phyloP scores from a whole-genome alignment of 2,329 filamentous ascomycete species.

The Sclerotinia trifoliorum region DNA sequence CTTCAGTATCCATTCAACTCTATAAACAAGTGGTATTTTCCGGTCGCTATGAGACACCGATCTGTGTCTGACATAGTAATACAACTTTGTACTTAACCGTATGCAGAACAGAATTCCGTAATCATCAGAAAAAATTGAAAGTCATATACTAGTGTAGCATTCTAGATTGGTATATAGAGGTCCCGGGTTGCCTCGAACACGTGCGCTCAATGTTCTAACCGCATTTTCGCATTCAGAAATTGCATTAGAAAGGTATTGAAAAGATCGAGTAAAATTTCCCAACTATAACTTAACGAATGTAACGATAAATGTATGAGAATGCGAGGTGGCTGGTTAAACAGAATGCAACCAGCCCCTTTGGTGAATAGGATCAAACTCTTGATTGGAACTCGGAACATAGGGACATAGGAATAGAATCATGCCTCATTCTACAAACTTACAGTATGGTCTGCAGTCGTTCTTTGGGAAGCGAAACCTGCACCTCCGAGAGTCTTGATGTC shows the following conservation, averaged over 20 bases:
- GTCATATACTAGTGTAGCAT: neutral
- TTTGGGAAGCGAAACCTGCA: conserved; percentile 79
- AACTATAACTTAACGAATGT: neutral
- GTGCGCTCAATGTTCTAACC: neutral
- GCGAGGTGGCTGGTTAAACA: neutral
- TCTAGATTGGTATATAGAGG: neutral
- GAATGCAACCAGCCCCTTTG: neutral
- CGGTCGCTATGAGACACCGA: neutral
- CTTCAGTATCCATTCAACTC: neutral
- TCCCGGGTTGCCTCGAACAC: neutral
- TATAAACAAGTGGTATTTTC: neutral
- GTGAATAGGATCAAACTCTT: neutral
- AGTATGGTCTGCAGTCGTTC: conserved; percentile 55
- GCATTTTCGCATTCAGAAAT: neutral
- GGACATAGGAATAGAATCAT: neutral
- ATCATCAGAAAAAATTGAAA: neutral
- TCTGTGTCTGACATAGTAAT: conserved; percentile 2
- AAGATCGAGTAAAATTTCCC: neutral
- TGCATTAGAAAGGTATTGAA: neutral
- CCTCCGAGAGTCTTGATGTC: conserved; percentile 75
- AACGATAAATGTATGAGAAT: neutral
- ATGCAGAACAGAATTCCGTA: neutral
- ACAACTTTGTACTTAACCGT: conserved; percentile 6
- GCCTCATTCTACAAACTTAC: conserved; percentile 9
- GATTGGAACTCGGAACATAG: neutral